Evolutionary conservation across 192 early-diverging fungal genomes (phyloP).

Genomic region (Jimgerdemannia lactiflua): DNA sequence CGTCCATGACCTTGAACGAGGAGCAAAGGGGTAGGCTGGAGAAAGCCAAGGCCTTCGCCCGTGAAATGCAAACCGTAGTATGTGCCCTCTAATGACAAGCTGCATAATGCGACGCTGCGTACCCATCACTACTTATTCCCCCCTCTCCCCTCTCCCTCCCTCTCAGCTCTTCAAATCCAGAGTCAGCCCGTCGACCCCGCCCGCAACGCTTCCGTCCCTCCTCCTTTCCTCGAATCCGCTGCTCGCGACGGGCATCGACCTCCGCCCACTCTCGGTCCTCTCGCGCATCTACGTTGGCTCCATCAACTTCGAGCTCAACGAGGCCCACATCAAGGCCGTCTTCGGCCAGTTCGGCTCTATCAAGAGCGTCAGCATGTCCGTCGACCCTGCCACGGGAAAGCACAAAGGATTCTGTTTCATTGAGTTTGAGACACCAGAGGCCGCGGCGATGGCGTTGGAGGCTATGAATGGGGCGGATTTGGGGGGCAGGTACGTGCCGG

Average conservation of each 20-base stretch:
- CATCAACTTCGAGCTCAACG: constrained; percentile 74
- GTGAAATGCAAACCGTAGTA: constrained; percentile 25
- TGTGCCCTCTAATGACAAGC: background rate
- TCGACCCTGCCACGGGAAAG: constrained; percentile 69
- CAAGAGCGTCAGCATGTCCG: constrained; percentile 72
- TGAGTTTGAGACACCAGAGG: constrained; percentile 86
- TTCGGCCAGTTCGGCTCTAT: constrained; percentile 80
- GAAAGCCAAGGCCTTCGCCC: constrained; percentile 20
- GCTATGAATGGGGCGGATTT: constrained; percentile 79
- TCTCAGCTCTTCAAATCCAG: constrained; percentile 17
- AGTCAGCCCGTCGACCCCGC: constrained; percentile 12
- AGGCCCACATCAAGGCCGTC: constrained; percentile 72
- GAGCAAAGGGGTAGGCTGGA: constrained; percentile 18
- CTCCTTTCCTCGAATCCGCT: constrained; percentile 15
- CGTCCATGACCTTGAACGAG: constrained; percentile 14
- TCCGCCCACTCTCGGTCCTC: constrained; percentile 27
- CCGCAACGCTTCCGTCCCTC: constrained; percentile 10
- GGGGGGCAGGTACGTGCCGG: constrained; percentile 59
- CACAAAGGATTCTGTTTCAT: constrained; percentile 94
- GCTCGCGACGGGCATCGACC: constrained; percentile 26
- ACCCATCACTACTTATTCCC: background rate
- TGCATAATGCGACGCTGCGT: too few species aligned
- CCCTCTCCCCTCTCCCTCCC: background rate
- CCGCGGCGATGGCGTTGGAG: constrained; percentile 77
- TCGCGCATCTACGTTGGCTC: constrained; percentile 29